Base-by-base conservation (phyloP, 805 yeast genomes). In the Candida morakotiae region DNA sequence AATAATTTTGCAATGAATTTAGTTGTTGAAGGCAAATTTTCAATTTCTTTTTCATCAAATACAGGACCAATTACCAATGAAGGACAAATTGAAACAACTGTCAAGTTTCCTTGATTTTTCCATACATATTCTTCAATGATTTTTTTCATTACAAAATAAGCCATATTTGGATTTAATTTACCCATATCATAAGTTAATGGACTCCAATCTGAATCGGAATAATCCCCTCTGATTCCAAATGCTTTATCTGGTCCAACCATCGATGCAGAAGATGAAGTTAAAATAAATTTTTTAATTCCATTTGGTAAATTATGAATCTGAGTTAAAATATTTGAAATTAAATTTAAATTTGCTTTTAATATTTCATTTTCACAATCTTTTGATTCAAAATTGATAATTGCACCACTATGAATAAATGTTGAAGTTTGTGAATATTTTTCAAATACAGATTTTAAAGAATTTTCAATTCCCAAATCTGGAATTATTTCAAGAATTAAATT, bases 351-450 rank as follows among this genome's bases (percentile, higher is more conserved):
- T 4, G 85, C 84, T 14, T 53, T 62, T 38, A 77, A 54, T 35
- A 78, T 57, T n/a, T 73, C 79, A 32, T 67, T 67, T 38, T 70
- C 79, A 21, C 69, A 58, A 42, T 68, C 63, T 10, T 61, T 53
- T 17, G 62, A 54, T 6, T 67, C 60, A 48, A 67, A 71, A 13
- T 65, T 57, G 49, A 72, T 71, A 5, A 84, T 82, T 14, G 81
- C 71, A 2, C 84, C 84, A 8, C 79, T 67, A 54, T 79, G 84
- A 24, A 79, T 45, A 33, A 79, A 77, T 27, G 69, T 73, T 7
- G 62, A 60, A 39, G 77, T 67, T 26, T 77, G 79, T 24, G 72
- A 70, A 42, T 70, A 67, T 21, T 58, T 61, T 44, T 65, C 53
- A 44, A 77, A 60, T 0, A 69, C 67, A 6, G 52, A 53, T 38